Conservation (phyloP, 768 basidiomycete species). For the Lanmaoa rubissima region DNA sequence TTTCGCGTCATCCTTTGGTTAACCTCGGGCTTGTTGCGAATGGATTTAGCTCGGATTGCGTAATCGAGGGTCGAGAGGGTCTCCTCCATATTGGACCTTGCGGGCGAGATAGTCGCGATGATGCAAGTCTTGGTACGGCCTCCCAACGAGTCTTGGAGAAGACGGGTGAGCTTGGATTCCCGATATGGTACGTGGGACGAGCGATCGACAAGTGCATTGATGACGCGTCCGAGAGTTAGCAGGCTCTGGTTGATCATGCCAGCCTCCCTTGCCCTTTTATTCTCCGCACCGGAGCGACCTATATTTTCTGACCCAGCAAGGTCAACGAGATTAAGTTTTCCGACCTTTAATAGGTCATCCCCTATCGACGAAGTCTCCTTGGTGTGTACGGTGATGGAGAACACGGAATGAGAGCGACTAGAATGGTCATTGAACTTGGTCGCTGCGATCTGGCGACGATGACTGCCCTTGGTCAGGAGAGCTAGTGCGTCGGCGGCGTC, state of each 20-base stretch:
- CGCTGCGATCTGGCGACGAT: constrained; percentile 88
- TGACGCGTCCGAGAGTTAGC: constrained; percentile 94
- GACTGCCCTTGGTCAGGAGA: constrained; percentile 84
- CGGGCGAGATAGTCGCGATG: constrained; percentile 94
- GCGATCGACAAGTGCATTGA: constrained; percentile 92
- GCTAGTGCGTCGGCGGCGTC: constrained; percentile 80
- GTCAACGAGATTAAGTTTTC: constrained; percentile 96
- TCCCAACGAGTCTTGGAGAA: constrained; percentile 98
- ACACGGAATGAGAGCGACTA: constrained; percentile 96
- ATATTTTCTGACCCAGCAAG: constrained; percentile 98
- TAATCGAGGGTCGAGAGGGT: constrained; percentile 97
- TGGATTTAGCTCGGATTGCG: constrained; percentile 91
- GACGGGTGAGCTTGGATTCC: constrained; percentile 95
- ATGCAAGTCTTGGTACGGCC: constrained; percentile 97
- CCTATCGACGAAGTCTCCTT: constrained; percentile 78
- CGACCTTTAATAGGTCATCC: constrained; percentile 88
- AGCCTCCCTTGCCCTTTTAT: constrained; percentile 92
- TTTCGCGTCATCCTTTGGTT: constrained; percentile 95
- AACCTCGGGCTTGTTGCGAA: constrained; percentile 91
- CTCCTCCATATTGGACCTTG: constrained; percentile 92
- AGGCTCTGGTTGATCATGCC: constrained; percentile 99
- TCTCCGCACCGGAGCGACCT: constrained; percentile 91
- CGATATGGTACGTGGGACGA: constrained; percentile 93
- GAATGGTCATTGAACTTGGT: constrained; percentile 99
- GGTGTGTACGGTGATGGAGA: constrained; percentile 92